Evolutionary conservation across 2,329 filamentous ascomycete genomes (phyloP), one percentile per base, ranked within the genome.

Genomic region (Geosmithia putterillii): DNA sequence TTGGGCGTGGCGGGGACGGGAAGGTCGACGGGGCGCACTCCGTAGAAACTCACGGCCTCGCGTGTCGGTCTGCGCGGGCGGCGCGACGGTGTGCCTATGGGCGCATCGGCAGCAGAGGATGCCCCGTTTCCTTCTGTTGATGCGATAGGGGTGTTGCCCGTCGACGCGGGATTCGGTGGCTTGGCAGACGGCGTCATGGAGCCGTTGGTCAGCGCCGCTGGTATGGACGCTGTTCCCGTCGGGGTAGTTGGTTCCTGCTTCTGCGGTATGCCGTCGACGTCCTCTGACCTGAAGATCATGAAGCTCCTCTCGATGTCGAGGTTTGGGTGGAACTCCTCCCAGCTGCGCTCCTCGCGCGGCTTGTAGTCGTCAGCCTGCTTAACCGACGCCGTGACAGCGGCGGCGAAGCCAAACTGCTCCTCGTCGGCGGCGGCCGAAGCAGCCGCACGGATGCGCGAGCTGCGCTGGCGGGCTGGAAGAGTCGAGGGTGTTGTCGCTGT

Each of bases 301-400:
- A 95, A 83, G 4, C 76, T 77, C 12, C 74, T 74, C 45, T 95
- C 87, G 41, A 95, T 88, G 64, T 96, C 89, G 42, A 98, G 76
- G 54, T 95, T 86, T 0, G 87, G 88, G 61, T 98, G 92, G 50
- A 96, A 96, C 59, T 98, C 92, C 56, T 95, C 89, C 88, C 90
- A 98, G 42, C 87, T 86, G 48, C 90, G 81, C 66, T 98, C 92
- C 64, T 98, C 92, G 56, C 92, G 76, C 25, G 92, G 92, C 60
- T 98, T 98, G 65, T 96, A 96, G 42, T 90, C 89, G 67, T 96
- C 92, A 54, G 81, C 89, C 57, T 95, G 88, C 52, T 87, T 86
- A 46, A 92, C 83, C 4, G 85, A 83, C 6, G 87, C 88, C 42
- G 89, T 86, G 20, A 89, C 86, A 22, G 88, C 88, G 12, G 90